Evolutionary conservation across 306 rosid genomes (phyloP), one percentile per base, ranked within the genome.

Genomic region (Rosa persica): DNA sequence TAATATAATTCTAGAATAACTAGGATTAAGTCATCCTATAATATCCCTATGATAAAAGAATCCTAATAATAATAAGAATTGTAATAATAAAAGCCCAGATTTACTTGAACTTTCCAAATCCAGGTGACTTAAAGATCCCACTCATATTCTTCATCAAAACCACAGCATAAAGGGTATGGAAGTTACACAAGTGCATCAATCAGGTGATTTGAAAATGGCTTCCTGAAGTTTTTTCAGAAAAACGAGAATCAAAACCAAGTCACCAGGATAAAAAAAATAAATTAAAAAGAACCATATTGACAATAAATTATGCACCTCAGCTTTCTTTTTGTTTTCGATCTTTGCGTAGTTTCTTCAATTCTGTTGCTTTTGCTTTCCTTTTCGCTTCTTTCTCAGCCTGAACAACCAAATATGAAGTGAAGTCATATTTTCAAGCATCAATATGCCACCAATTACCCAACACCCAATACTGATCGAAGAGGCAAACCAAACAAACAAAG

Each of bases 341-440:
- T 85, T 89, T 92, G 30, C 91, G 89, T 73, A 95, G 83, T 72
- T 92, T 95, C 91, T 95, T 92, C 83, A 89, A 84, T 70, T 95
- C 98, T 80, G 91, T 92, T 49, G 98, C 97, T 89, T 86, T 91
- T 71, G 98, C 98, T 88, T 92, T 95, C 86, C 57, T 88, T 87
- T 91, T 95, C 15, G 97, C 97, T 75, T 92, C 98, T 79, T 95
- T 95, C 87, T 91, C 98, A 1, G 89, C 98, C 98, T 95, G 86
- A 62, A 84, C 74, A 82, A 76, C 78, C 76, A 78, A 67, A 83
- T 77, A 77, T 44, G 44, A 80, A 52, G 78, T 46, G 13, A 43
- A 80, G 38, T 40, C 23, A 66, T 44, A 17, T 12, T 38, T 64
- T 57, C 49, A 49, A 40, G 67, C 22, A 57, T 69, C 42, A 51